A percentile compares a stretch with the other conserved stretches of the same genome.
Evolutionary conservation across 2,329 filamentous ascomycete genomes (phyloP).

Genomic region (Verticillium albo-atrum): DNA sequence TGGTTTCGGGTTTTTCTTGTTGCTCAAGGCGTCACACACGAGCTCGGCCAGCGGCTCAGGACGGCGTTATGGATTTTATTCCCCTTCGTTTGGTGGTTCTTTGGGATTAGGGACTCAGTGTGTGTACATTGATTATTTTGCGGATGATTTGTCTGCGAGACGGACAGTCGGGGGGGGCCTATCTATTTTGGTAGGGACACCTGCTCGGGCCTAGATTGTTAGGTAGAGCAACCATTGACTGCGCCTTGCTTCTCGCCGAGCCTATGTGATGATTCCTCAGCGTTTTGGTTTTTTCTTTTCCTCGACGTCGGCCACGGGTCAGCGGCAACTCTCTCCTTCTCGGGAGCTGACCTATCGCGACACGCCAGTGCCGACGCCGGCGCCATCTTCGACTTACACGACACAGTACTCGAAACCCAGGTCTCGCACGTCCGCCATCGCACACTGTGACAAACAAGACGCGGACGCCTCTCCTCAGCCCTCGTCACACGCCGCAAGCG

Average conservation of each 20-base stretch:
- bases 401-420: constrained; percentile 1
- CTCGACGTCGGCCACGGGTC: no score
- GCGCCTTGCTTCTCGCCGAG: no score
- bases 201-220: neutral
- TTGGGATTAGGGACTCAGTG: neutral
- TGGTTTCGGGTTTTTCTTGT: neutral
- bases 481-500: no score
- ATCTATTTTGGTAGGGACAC: neutral
- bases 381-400: constrained; percentile 2
- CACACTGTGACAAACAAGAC: constrained; percentile 1
- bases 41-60: neutral
- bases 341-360: no score
- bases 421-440: constrained; percentile 1
- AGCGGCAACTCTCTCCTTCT: no score
- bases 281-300: no score
- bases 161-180: neutral
- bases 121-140: neutral
- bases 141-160: neutral
- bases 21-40: neutral
- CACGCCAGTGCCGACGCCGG: neutral
- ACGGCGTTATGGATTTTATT: neutral
- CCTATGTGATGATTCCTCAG: no score
- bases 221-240: neutral
- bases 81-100: neutral
- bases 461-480: neutral